Conservation (phyloP, 140 eudicot genomes). For the Bidens hawaiensis region DNA sequence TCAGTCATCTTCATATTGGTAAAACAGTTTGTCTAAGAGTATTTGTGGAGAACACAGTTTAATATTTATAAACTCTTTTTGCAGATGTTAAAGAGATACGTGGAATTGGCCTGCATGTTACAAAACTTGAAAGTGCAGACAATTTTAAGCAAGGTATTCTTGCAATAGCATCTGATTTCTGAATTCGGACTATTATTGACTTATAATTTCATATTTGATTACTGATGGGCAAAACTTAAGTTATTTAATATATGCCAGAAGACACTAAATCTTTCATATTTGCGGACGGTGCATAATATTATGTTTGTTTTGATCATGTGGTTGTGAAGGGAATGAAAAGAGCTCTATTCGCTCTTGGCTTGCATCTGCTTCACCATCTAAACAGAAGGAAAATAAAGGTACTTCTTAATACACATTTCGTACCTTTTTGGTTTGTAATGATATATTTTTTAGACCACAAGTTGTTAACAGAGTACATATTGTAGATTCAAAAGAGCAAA, state of each 20-base stretch:
- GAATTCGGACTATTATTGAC: background rate
- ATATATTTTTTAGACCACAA: constrained; percentile 2
- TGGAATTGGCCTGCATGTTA: constrained; percentile 90
- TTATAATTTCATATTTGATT: no score
- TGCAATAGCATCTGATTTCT: background rate
- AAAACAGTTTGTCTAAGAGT: constrained; percentile 1
- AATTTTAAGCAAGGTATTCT: constrained; percentile 49
- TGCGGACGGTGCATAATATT: background rate
- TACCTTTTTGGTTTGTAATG: background rate
- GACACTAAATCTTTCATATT: background rate
- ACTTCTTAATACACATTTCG: constrained; percentile 2
- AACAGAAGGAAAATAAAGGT: constrained; percentile 38
- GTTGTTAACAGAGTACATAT: constrained; percentile 1
- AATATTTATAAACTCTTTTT: background rate
- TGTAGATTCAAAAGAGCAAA: constrained; percentile 28
- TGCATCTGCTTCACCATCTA: constrained; percentile 38
- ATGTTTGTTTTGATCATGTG: constrained; percentile 14
- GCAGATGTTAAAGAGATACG: constrained; percentile 82
- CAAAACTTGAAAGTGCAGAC: constrained; percentile 69
- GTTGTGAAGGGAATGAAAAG: constrained; percentile 46
- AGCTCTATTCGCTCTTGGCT: constrained; percentile 83
- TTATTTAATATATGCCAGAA: no score
- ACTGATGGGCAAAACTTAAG: background rate
- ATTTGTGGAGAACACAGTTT: constrained; percentile 5
- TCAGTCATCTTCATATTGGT: constrained; percentile 71